Evolutionary conservation across 306 rosid species (phyloP).

Genomic region (Cucumis cinereus): DNA sequence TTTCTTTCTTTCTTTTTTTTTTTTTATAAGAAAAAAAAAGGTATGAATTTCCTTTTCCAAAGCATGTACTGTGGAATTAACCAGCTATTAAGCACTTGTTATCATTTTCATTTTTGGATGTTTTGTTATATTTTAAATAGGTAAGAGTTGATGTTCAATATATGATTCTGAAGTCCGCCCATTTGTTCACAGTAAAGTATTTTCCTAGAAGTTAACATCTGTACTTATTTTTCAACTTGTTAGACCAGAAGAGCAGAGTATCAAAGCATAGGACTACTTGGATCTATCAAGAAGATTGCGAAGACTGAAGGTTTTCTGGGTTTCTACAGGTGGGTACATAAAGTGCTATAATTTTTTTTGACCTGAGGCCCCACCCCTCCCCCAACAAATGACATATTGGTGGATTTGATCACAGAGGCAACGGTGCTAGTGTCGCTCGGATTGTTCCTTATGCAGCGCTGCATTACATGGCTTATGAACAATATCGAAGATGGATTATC

Average conservation of each 20-base stretch:
- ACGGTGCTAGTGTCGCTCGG: constrained; percentile 97
- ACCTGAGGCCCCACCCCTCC: neutral
- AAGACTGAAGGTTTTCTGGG: constrained; percentile 71
- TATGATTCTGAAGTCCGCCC: neutral
- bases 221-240: constrained; percentile 6
- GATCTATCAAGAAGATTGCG: constrained; percentile 53
- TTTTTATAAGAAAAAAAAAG: too few relatives aligned
- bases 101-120: neutral
- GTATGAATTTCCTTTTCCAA: neutral
- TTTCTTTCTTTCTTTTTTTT: too few relatives aligned
- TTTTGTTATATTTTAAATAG: neutral
- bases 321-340: constrained; percentile 53
- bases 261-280: constrained; percentile 54
- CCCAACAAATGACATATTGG: neutral
- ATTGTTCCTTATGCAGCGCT: constrained; percentile 91
- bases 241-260: constrained; percentile 81
- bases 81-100: neutral
- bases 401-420: constrained; percentile 49
- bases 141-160: neutral
- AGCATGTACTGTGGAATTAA: neutral
- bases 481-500: constrained; percentile 80
- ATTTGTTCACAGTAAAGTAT: neutral
- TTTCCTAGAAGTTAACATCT: neutral
- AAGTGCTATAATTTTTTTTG: neutral
- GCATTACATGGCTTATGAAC: constrained; percentile 84